A percentile compares a stretch with the other conserved stretches of the same genome.
These are phyloP conservation scores for Cladophialophora bantiana DNA, from an alignment of 2,329 filamentous ascomycete genomes.

Conservation along the genomic window DNA sequence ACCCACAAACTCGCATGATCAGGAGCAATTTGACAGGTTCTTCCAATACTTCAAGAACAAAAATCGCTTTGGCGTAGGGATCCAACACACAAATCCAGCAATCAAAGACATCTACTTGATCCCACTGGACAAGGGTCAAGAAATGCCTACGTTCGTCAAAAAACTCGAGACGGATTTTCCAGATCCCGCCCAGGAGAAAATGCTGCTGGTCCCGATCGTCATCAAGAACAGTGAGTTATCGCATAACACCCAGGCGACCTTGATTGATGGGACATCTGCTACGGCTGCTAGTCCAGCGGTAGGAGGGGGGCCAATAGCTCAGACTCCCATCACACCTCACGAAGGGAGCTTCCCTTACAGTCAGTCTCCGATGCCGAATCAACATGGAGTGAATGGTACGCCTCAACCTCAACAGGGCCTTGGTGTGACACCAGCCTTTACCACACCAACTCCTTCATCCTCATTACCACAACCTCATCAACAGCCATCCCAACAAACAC, in stretches of 20 bases:
- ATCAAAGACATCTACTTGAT: constrained; percentile 92
- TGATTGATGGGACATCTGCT: constrained; percentile 41
- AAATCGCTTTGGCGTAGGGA: constrained; percentile 85
- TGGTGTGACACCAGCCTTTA: constrained; percentile 25
- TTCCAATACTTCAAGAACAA: constrained; percentile 86
- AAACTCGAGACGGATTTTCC: constrained; percentile 86
- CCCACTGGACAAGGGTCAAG: constrained; percentile 76
- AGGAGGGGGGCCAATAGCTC: constrained; percentile 27
- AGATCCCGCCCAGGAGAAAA: constrained; percentile 74
- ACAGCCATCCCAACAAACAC: constrained; percentile 24
- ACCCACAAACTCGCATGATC: constrained; percentile 55
- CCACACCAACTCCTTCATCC: constrained; percentile 33
- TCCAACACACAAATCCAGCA: constrained; percentile 74
- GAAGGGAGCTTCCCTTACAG: constrained; percentile 45
- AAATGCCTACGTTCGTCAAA: constrained; percentile 83
- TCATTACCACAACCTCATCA: constrained; percentile 32
- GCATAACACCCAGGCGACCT: constrained; percentile 44
- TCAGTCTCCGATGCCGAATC: constrained; percentile 42
- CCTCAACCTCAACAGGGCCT: constrained; percentile 37
- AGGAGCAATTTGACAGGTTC: constrained; percentile 73
- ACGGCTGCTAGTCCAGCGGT: constrained; percentile 27
- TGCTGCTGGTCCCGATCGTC: constrained; percentile 84
- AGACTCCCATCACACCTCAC: constrained; percentile 47
- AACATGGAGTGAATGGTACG: constrained; percentile 45
- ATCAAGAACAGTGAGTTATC: constrained; percentile 66